Evolutionary conservation across 192 early-diverging fungal genomes (phyloP).

Genomic region (Diversispora eburnea): DNA sequence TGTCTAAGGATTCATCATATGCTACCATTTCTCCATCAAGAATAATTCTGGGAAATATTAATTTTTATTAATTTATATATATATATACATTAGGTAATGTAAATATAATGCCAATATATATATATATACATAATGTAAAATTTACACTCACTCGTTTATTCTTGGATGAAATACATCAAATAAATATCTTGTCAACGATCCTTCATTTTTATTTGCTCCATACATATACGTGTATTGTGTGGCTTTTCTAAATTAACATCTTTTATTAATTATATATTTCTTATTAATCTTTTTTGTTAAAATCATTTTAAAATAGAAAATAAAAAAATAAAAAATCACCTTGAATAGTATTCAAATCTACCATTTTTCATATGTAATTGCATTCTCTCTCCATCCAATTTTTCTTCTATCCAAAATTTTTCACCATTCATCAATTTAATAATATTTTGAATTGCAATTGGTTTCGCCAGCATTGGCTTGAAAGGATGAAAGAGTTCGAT

Average conservation of each 20-base stretch:
- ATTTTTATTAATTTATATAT: constrained; percentile 2
- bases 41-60: constrained; percentile 49
- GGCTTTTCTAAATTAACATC: constrained; percentile 48
- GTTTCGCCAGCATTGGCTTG: constrained; percentile 64
- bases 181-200: constrained; percentile 56
- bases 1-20: constrained; percentile 59
- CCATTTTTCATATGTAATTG: constrained; percentile 62
- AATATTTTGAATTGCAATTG: constrained; percentile 45
- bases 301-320: background rate
- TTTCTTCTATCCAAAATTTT: constrained; percentile 77
- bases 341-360: constrained; percentile 53
- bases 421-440: constrained; percentile 41
- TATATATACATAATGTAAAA: background rate
- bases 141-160: constrained; percentile 38
- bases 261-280: background rate
- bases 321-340: constrained; percentile 42
- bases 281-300: background rate
- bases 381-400: constrained; percentile 76
- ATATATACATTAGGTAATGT: background rate
- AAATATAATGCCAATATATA: background rate
- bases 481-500: constrained; percentile 59
- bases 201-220: constrained; percentile 52
- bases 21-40: constrained; percentile 82
- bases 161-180: constrained; percentile 46
- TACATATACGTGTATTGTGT: constrained; percentile 71